Base-by-base conservation (phyloP, 441 rosid species). In the Theobroma grandiflorum region DNA sequence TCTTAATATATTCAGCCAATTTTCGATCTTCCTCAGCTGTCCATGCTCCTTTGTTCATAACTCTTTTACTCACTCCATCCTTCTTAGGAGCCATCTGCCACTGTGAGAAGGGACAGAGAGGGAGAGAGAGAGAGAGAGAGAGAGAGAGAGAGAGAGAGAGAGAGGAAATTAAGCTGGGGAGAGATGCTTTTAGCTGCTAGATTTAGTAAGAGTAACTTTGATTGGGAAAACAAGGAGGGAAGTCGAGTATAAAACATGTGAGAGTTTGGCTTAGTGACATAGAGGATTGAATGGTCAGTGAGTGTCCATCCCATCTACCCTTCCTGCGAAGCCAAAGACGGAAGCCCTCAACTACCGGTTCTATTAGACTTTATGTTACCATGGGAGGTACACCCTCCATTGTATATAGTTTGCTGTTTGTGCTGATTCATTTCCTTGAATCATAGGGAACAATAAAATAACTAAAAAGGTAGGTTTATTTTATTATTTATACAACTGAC, bases 21-120 rank as follows among this genome's bases (percentile, higher is more conserved):
- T 43, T 86, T 43, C 78, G 33, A 63, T 88, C 89, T 74, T 88
- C 91, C 81, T 86, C 89, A 10, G 86, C 82, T 1, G 88, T 83
- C 89, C 89, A 86, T 16, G 88, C 82, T 20, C 89, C 91, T 80
- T 62, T 86, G 78, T 81, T 82, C 82, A 80, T 76, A 55, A 26
- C 75, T 72, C 72, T 85, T 73, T 84, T 87, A 52, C 63, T 52
- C 40, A 84, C 65, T n/a, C 70, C 74, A 26, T 79, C 81, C 57
- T 61, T 77, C 53, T 49, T 52, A 5, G 89, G 85, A 38, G 92
- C 91, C 93, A 91, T 91, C 5, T 50, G 4, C 6, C 38, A n/a
- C 15, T 15, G 22, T 18, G 6, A 15, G 20, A 15, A 42, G 77
- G 14, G 70, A 61, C 20, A 16, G 66, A 22, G 16, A 15, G 10